phyloP scores from a whole-genome alignment of 106 monocot species.

The Dactylorhiza incarnata region DNA sequence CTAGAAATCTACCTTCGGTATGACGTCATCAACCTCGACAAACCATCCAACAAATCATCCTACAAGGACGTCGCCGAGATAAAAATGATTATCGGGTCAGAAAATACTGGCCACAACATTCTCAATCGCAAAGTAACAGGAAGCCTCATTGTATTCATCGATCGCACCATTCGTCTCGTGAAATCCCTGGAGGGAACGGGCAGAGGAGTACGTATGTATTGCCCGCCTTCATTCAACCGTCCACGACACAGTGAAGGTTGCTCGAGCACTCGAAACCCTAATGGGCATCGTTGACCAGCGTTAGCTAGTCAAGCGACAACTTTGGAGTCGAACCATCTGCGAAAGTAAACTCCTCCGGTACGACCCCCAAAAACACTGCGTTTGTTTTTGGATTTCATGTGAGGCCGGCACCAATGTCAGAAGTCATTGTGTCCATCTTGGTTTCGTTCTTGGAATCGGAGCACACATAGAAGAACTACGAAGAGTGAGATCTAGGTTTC shows the following conservation, averaged over 20 bases:
- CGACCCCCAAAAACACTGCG: conserved; percentile 45
- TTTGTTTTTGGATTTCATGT: conserved; percentile 23
- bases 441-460: no score
- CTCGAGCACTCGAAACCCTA: conserved; percentile 64
- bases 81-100: no score
- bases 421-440: no score
- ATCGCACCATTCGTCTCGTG: conserved; percentile 63
- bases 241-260: conserved; percentile 42
- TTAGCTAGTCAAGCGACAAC: conserved; percentile 79
- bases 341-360: conserved; percentile 83
- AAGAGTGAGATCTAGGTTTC: no score
- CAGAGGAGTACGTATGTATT: conserved; percentile 90
- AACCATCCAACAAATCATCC: no score
- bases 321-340: conserved; percentile 70
- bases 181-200: conserved; percentile 93
- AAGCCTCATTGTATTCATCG: no score
- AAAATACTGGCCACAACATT: no score
- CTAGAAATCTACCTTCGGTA: conserved; percentile 56
- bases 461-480: no score
- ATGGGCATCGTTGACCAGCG: conserved; percentile 87
- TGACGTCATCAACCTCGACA: conserved; percentile 64
- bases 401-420: no score
- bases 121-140: no score
- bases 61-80: no score
- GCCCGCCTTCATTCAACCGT: conserved; percentile 58